Conservation (phyloP, 768 basidiomycete species). For the Rhodotorula kratochvilovae region DNA sequence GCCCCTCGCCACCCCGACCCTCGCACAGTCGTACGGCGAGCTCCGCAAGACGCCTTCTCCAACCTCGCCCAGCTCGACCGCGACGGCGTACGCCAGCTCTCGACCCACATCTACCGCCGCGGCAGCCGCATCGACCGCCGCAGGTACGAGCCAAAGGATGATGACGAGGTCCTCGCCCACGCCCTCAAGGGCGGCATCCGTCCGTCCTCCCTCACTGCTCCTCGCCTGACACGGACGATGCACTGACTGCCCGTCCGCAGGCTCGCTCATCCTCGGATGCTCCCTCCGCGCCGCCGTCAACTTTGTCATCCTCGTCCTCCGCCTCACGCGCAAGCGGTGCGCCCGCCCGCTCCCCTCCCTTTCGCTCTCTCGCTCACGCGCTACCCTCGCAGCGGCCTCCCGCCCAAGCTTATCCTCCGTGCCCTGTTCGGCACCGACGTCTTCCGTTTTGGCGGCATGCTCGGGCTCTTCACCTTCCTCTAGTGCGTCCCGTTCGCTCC, state of each 20-base stretch:
- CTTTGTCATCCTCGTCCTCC: constrained; percentile 68
- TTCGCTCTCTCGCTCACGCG: neutral
- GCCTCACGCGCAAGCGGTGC: constrained; percentile 65
- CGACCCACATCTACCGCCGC: constrained; percentile 64
- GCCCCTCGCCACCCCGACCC: constrained; percentile 35
- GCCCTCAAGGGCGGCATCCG: constrained; percentile 66
- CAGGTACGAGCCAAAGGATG: constrained; percentile 59
- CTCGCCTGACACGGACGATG: too few species aligned
- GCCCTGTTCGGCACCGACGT: constrained; percentile 81
- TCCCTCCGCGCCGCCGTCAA: constrained; percentile 78
- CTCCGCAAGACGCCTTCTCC: constrained; percentile 59
- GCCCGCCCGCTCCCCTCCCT: constrained; percentile 31
- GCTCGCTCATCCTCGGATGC: constrained; percentile 75
- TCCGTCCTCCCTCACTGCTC: constrained; percentile 50
- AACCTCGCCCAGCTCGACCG: constrained; percentile 74
- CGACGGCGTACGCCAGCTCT: constrained; percentile 59
- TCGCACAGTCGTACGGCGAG: constrained; percentile 33
- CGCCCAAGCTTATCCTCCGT: constrained; percentile 65
- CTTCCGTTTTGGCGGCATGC: constrained; percentile 78
- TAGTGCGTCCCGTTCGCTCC: constrained; percentile 52
- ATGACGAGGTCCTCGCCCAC: constrained; percentile 67
- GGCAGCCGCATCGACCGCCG: constrained; percentile 68
- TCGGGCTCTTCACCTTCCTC: constrained; percentile 57
- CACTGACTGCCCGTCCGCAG: constrained; percentile 50
- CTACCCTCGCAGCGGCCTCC: constrained; percentile 55